These are phyloP conservation scores for Diplodia seriata DNA, from an alignment of 2,329 filamentous ascomycete species.

Conservation along the genomic window DNA sequence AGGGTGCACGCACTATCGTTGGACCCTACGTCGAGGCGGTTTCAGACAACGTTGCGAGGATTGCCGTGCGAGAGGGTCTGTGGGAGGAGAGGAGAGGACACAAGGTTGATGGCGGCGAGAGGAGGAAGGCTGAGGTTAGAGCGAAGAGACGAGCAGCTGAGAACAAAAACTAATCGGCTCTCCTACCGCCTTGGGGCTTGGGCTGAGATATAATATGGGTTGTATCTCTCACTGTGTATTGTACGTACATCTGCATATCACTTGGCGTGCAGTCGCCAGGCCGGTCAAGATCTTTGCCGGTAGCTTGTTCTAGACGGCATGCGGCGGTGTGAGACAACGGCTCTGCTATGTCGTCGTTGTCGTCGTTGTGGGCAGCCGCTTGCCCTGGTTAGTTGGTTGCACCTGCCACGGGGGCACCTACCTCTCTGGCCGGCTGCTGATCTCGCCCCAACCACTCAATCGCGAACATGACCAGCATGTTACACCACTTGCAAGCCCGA, in stretches of 20 bases:
- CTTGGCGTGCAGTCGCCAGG: background rate
- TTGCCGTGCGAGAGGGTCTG: conserved; percentile 82
- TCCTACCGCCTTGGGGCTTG: background rate
- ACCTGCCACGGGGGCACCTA: background rate
- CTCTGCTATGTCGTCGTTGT: background rate
- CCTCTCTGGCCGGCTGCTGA: background rate
- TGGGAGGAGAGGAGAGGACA: conserved; percentile 88
- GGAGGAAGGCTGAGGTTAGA: conserved; percentile 81
- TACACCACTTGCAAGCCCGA: background rate
- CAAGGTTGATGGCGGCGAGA: conserved; percentile 97
- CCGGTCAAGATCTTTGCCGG: background rate
- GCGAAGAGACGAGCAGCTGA: conserved; percentile 84
- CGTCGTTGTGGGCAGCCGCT: background rate
- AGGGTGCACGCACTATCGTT: conserved; percentile 71
- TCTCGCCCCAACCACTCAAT: background rate
- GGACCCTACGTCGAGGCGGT: conserved; percentile 77
- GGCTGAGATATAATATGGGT: conserved; percentile 5
- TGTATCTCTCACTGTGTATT: background rate
- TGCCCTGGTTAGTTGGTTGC: background rate
- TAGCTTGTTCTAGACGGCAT: too few relatives aligned
- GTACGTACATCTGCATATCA: background rate
- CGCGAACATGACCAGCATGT: background rate
- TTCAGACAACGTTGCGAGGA: conserved; percentile 68
- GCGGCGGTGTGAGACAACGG: too few relatives aligned
- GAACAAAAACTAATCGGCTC: conserved; percentile 65